These are phyloP conservation scores for Chernovozyma aurita DNA, from an alignment of 1,139 yeast species.

Conservation along the genomic window DNA sequence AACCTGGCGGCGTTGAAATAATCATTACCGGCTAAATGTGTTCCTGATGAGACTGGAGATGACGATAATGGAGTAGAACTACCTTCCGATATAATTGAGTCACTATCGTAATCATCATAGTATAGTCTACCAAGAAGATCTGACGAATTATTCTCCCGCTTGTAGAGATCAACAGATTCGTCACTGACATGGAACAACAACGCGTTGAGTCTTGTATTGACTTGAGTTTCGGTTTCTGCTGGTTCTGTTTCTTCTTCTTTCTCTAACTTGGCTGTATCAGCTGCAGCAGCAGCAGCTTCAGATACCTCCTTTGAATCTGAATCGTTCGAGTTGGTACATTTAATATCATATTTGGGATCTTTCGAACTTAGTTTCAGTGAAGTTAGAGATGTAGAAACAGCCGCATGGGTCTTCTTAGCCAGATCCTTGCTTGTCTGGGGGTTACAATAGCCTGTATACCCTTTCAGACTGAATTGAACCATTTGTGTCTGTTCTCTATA, in stretches of 20 bases:
- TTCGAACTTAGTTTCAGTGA: too few relatives aligned
- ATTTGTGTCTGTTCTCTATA: too few relatives aligned
- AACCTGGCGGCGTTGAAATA: conserved; percentile 7
- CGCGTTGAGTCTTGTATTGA: conserved; percentile 39
- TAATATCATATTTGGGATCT: too few relatives aligned
- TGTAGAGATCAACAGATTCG: conserved; percentile 39
- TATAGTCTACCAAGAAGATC: conserved; percentile 42
- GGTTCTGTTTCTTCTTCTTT: conserved; percentile 11
- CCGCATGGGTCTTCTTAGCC: background rate
- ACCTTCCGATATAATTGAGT: conserved; percentile 14
- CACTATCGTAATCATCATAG: conserved; percentile 43
- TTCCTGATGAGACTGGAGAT: conserved; percentile 10
- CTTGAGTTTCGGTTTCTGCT: conserved; percentile 30
- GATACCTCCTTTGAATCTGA: background rate
- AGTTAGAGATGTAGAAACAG: too few relatives aligned
- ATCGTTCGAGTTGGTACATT: too few relatives aligned
- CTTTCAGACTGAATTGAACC: background rate
- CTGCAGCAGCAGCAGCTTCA: too few relatives aligned
- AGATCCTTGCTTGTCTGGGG: background rate
- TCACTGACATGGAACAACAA: conserved; percentile 36
- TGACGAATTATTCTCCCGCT: conserved; percentile 34
- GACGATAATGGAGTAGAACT: conserved; percentile 12
- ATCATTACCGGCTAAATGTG: conserved; percentile 3
- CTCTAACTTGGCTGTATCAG: conserved; percentile 10
- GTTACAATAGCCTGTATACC: background rate